These are phyloP conservation scores for Earliella scabrosa DNA, from an alignment of 1,284 basidiomycete genomes.

Conservation along the genomic window DNA sequence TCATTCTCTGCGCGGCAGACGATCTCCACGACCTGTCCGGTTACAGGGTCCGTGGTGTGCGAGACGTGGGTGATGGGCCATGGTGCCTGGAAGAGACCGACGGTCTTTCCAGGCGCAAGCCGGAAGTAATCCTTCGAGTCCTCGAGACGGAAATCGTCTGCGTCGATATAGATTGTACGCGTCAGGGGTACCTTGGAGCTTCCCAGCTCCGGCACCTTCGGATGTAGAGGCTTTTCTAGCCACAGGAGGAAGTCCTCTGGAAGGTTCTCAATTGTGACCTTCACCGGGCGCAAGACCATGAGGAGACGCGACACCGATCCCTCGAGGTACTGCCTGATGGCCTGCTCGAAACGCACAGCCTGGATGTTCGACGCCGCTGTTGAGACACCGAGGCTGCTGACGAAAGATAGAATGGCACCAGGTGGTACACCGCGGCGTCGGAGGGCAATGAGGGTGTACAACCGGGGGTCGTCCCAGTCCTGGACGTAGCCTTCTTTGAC, in stretches of 20 bases:
- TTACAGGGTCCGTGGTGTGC: constrained; percentile 75
- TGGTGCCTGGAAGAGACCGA: constrained; percentile 96
- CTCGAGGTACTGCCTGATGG: constrained; percentile 91
- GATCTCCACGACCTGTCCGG: constrained; percentile 81
- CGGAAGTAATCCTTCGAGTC: constrained; percentile 98
- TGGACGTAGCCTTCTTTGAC: constrained; percentile 86
- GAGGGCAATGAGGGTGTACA: constrained; percentile 96
- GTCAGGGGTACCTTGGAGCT: constrained; percentile 87
- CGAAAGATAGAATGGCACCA: constrained; percentile 93
- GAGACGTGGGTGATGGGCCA: constrained; percentile 93
- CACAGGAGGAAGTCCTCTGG: constrained; percentile 84
- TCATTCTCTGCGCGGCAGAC: constrained; percentile 78
- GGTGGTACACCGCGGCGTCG: constrained; percentile 95
- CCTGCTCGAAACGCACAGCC: constrained; percentile 88
- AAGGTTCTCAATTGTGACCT: constrained; percentile 91
- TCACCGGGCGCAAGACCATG: constrained; percentile 92
- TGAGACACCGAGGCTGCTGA: constrained; percentile 92
- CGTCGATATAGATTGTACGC: constrained; percentile 90
- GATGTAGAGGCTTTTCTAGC: constrained; percentile 93
- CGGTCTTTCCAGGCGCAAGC: constrained; percentile 95
- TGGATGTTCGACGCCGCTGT: constrained; percentile 87
- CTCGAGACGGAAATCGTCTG: constrained; percentile 90
- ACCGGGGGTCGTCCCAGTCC: constrained; percentile 98
- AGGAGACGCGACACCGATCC: constrained; percentile 87
- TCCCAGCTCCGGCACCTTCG: constrained; percentile 91